phyloP scores from a whole-genome alignment of 2,329 filamentous ascomycete genomes.

The Pseudocercospora musae region DNA sequence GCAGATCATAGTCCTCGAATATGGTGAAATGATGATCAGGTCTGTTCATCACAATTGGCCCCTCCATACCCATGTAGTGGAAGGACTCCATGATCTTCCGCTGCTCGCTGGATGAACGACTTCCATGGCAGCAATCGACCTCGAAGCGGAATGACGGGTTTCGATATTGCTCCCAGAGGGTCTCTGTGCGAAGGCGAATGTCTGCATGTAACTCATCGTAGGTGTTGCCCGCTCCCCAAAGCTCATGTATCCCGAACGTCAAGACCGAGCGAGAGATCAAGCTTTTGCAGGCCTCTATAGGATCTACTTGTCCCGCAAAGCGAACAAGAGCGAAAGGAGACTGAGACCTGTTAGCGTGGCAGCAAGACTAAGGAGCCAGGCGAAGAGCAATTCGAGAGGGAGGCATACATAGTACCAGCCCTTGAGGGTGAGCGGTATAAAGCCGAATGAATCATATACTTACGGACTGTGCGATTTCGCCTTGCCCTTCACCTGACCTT shows the following conservation, averaged over 20 bases:
- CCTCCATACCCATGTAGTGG: slow-evolving; percentile 71
- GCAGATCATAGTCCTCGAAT: slow-evolving; percentile 73
- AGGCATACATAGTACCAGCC: slow-evolving; percentile 2
- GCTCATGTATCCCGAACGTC: slow-evolving; percentile 77
- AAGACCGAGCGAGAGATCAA: slow-evolving; percentile 77
- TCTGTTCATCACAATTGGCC: slow-evolving; percentile 71
- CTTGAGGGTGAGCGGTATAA: background rate
- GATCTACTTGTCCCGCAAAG: slow-evolving; percentile 41
- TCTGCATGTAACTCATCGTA: slow-evolving; percentile 67
- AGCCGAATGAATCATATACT: background rate
- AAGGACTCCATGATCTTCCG: slow-evolving; percentile 79
- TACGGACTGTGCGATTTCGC: background rate
- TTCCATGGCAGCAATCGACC: slow-evolving; percentile 77
- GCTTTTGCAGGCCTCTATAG: slow-evolving; percentile 53
- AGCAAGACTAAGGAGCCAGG: background rate
- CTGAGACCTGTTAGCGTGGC: slow-evolving; percentile 43
- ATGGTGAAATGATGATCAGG: slow-evolving; percentile 74
- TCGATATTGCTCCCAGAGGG: slow-evolving; percentile 66
- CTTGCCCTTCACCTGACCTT: slow-evolving; percentile 11
- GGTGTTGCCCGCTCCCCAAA: slow-evolving; percentile 73
- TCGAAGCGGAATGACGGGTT: slow-evolving; percentile 74
- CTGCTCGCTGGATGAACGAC: slow-evolving; percentile 61
- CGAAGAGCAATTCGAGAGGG: slow-evolving; percentile 10
- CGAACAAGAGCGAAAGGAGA: slow-evolving; percentile 81
- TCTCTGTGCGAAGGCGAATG: slow-evolving; percentile 56